Conservation (phyloP, 2,329 filamentous ascomycete genomes). For the Fusarium neocosmosporiellum region DNA sequence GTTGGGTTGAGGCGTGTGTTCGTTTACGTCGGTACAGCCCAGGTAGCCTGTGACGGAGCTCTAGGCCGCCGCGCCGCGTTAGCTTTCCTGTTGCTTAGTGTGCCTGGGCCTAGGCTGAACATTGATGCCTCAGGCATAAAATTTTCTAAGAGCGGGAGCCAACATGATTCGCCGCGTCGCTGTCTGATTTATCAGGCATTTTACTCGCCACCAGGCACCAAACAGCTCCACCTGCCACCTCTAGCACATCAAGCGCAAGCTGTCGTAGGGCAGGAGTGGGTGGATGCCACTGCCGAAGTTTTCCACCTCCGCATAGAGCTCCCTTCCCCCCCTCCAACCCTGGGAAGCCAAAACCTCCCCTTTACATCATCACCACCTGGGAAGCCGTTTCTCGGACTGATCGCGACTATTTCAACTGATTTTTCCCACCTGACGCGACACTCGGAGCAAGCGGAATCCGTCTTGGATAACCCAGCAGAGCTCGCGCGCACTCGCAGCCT, state of each 20-base stretch:
- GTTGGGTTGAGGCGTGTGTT: constrained; percentile 37
- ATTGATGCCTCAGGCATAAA: constrained; percentile 39
- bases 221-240: constrained; percentile 31
- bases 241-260: not conserved
- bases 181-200: constrained; percentile 31
- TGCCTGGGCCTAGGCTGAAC: constrained; percentile 25
- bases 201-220: not conserved
- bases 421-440: not conserved
- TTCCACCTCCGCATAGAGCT: constrained; percentile 36
- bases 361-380: constrained; percentile 39
- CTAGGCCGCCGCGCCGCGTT: constrained; percentile 56
- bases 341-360: constrained; percentile 20
- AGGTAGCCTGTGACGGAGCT: constrained; percentile 50
- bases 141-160: not conserved
- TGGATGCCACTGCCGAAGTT: constrained; percentile 35
- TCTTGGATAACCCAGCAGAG: not conserved
- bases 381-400: not conserved
- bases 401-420: not conserved
- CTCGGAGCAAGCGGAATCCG: not conserved
- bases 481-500: constrained; percentile 9
- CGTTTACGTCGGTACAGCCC: constrained; percentile 36
- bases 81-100: constrained; percentile 43
- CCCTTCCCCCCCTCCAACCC: constrained; percentile 26
- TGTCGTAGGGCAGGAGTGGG: constrained; percentile 29
- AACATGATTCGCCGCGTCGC: not conserved